A percentile compares a stretch with the other conserved stretches of the same genome.
phyloP scores from a whole-genome alignment of 1,139 yeast species.

The Taiozyma sp. region DNA sequence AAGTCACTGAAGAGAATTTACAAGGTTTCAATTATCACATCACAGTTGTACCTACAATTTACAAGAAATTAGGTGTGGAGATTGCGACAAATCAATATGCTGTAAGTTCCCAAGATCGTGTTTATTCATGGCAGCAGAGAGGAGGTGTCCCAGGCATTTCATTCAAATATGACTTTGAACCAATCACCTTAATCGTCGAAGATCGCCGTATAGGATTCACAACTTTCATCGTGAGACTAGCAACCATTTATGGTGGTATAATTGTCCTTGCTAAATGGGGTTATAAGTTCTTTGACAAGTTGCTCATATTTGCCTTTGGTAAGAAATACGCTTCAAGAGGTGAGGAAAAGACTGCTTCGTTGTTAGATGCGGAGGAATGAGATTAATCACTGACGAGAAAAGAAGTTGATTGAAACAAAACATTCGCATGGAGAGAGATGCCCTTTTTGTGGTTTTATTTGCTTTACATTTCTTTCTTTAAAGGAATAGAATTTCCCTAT shows the following conservation, averaged over 20 bases:
- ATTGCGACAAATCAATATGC: slow-evolving; percentile 88
- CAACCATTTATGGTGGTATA: slow-evolving; percentile 74
- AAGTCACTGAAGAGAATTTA: slow-evolving; percentile 40
- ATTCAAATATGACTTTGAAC: slow-evolving; percentile 85
- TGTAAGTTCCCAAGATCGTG: slow-evolving; percentile 32
- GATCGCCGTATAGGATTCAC: slow-evolving; percentile 75
- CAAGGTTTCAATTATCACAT: slow-evolving; percentile 60
- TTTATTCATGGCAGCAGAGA: slow-evolving; percentile 17
- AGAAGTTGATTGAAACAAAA: too few species aligned
- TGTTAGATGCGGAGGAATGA: slow-evolving; percentile 19
- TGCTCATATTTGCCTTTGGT: slow-evolving; percentile 43
- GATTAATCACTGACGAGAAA: too few species aligned
- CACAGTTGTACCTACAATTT: slow-evolving; percentile 81
- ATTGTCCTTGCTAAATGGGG: slow-evolving; percentile 43
- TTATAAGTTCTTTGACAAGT: slow-evolving; percentile 42
- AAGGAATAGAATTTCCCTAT: background rate
- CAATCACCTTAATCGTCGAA: slow-evolving; percentile 63
- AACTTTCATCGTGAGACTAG: slow-evolving; percentile 72
- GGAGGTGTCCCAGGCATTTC: slow-evolving; percentile 70
- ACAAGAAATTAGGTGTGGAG: slow-evolving; percentile 62
- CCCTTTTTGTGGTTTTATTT: too few species aligned
- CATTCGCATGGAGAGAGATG: too few species aligned
- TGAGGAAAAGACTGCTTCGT: slow-evolving; percentile 39
- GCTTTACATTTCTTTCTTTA: too few species aligned
- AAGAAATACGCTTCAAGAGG: slow-evolving; percentile 48